Evolutionary conservation across 306 rosid genomes (phyloP).

Genomic region (Medicago arabica): DNA sequence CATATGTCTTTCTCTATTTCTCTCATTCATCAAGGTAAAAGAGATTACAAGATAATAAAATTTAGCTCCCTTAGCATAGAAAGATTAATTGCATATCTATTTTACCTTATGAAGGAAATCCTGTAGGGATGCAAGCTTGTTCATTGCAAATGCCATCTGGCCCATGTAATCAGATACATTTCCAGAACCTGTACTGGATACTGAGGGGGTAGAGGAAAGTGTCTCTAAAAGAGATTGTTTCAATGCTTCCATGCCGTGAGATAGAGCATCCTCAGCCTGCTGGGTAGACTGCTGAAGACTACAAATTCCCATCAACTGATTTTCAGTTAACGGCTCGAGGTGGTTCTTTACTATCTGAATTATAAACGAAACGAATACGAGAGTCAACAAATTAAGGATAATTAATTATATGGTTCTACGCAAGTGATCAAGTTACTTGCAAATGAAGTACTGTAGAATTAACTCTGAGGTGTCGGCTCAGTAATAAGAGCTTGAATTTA

Average conservation of each 20-base stretch:
- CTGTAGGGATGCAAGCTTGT: slow-evolving; percentile 66
- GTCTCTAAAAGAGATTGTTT: slow-evolving; percentile 71
- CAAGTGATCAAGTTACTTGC: slow-evolving; percentile 1
- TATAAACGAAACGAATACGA: slow-evolving; percentile 3
- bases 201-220: slow-evolving; percentile 56
- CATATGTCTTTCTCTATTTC: background rate
- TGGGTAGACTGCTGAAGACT: slow-evolving; percentile 72
- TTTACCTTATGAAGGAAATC: slow-evolving; percentile 68
- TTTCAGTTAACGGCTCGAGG: slow-evolving; percentile 87
- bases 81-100: background rate
- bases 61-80: background rate
- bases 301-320: slow-evolving; percentile 71
- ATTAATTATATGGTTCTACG: background rate
- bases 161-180: slow-evolving; percentile 89
- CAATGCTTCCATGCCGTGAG: slow-evolving; percentile 80
- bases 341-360: slow-evolving; percentile 71
- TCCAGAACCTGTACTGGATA: slow-evolving; percentile 50
- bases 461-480: background rate
- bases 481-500: background rate
- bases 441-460: background rate
- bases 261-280: slow-evolving; percentile 84
- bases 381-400: background rate
- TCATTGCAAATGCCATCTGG: slow-evolving; percentile 92
- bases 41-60: background rate
- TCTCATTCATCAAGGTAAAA: background rate